Base-by-base conservation (phyloP, 208 protist genomes). In the Leptomonas seymouri region DNA sequence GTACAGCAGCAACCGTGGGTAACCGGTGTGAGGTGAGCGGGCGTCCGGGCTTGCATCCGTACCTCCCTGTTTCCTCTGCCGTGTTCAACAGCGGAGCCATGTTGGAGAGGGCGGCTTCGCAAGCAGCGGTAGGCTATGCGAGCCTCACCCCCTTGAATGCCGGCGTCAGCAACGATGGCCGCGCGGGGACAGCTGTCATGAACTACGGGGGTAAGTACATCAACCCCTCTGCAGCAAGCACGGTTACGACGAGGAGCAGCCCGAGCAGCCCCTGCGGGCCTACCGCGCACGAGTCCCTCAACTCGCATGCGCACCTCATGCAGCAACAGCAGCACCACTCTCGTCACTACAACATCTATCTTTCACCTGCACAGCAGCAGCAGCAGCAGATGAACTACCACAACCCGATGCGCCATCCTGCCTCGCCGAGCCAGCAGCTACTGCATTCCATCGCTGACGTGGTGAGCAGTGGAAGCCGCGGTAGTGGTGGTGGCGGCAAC, bases 11-110 rank as follows among this genome's bases (percentile, higher is more conserved):
- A 34, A 18, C 42, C 23, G 57, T 53, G 7, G 46, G 63, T 5
- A 76, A 76, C 49, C 70, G 63, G 21, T 66, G 63, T 36, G 61
- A 30, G 1, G 62, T 76, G 27, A 76, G 71, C 46, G 63, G 71
- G 14, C 62, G 71, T 21, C 71, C 63, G 12, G 71, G 71, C 56
- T 76, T 62, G 71, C 71, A 76, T 18, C 63, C 71, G 20, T 66
- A 62, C 7, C n/a, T 56, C 20, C 30, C 54, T 0, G 34, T 41
- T 18, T 18, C 69, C 21, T 36, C 49, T 18, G 58, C 51, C 11
- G 65, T 42, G 48, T 8, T 20, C 27, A 64, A 14, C 11, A 39
- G 56, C 6, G 56, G 49, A n/a, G n/a, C 56, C 1, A 20, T 49
- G 34, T 39, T 31, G 48, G 61, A 57, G 45, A 67, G 54, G 60